Evolutionary conservation across 2,329 filamentous ascomycete species (phyloP), one percentile per base, ranked within the genome.

Genomic region (Fusarium sororula): DNA sequence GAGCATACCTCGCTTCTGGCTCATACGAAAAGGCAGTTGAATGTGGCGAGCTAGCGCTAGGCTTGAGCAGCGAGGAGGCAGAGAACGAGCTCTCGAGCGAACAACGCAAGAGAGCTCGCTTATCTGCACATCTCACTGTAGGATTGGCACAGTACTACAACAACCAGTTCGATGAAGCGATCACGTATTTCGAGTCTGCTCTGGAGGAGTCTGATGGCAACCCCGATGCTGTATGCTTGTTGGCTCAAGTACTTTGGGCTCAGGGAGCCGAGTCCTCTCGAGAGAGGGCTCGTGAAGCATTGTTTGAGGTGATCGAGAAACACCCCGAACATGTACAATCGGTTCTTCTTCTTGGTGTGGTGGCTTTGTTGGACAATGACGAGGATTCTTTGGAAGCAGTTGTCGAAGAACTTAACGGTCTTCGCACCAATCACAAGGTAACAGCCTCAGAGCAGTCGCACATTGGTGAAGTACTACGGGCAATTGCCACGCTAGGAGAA

Each of bases 201-300:
- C 86, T 98, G 13, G 87, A 91, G 63, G 95, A 97, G 80, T 94
- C 93, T 2, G 85, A 89, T 37, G 89, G 89, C 42, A 91, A 94
- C 70, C 93, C 95, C 0, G 95, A 98, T 79, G 92, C 96, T 3
- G 91, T 95, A 1, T 98, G 95, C 78, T 87, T 98, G 18, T 87
- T 98, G 18, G 93, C 95, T 0, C 94, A 98, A 82, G 93, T 98
- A 0, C 87, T 98, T 1, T 99, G 96, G 96, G 95, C 95, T 0
- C 94, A 94, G 73, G 95, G 94, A 14, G 90, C 91, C 1, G 90
- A 92, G 12, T 87, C 91, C 2, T 93, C 95, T 63, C 90, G 92
- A 53, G 90, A 92, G 56, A 90, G 93, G 70, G 95, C 96, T 22
- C 89, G 94, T 7, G 91, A 93, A 59, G 90, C 94, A 72, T 87